A percentile compares a stretch with the other conserved stretches of the same genome.
Conservation (phyloP, 2,329 filamentous ascomycete genomes). For the Hypoxylon sp. region DNA sequence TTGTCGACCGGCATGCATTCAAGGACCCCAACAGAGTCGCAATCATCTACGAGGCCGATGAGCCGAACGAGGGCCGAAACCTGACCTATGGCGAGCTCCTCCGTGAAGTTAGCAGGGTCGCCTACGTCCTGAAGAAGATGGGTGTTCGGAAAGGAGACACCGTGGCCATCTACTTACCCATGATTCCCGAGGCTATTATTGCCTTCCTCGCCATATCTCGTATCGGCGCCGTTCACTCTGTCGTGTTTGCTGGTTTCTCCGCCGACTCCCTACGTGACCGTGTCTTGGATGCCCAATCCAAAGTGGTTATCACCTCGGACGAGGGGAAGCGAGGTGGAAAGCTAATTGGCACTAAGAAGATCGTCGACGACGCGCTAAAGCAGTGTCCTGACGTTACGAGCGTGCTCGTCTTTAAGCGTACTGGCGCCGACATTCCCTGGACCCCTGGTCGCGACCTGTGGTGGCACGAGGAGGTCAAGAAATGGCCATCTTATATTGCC, state of each 20-base stretch:
- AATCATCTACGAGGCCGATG: slow-evolving; percentile 99
- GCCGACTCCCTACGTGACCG: slow-evolving; percentile 95
- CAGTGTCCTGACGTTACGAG: slow-evolving; percentile 90
- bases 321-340: slow-evolving; percentile 99
- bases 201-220: slow-evolving; percentile 91
- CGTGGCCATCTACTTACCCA: slow-evolving; percentile 95
- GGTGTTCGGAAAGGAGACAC: slow-evolving; percentile 97
- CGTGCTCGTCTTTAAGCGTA: slow-evolving; percentile 94
- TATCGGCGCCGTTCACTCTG: slow-evolving; percentile 96
- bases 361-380: slow-evolving; percentile 96
- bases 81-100: slow-evolving; percentile 95
- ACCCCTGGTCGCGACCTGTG: slow-evolving; percentile 89
- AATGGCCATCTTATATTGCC: slow-evolving; percentile 92
- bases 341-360: slow-evolving; percentile 97
- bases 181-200: slow-evolving; percentile 96
- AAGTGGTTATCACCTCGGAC: slow-evolving; percentile 95
- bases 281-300: slow-evolving; percentile 89
- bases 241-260: slow-evolving; percentile 97
- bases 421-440: slow-evolving; percentile 91
- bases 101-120: slow-evolving; percentile 87
- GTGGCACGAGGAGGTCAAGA: slow-evolving; percentile 99
- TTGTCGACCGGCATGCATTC: slow-evolving; percentile 95
- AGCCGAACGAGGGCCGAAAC: slow-evolving; percentile 84
- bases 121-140: slow-evolving; percentile 92
- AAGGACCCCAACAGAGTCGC: slow-evolving; percentile 92